phyloP scores from a whole-genome alignment of 306 rosid genomes.

The Oxytropis ochrocephala region DNA sequence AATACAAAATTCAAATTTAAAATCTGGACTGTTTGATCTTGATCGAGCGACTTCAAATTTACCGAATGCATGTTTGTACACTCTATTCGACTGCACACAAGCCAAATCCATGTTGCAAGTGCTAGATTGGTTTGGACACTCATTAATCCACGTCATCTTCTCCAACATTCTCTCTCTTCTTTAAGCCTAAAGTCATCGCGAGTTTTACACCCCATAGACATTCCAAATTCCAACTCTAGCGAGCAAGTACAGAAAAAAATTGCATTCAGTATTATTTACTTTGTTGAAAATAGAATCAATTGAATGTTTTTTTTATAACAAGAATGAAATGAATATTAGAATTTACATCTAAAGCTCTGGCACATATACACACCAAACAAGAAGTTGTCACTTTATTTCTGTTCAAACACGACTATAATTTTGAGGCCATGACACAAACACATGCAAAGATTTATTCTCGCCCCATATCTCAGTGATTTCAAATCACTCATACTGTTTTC shows the following conservation, averaged over 20 bases:
- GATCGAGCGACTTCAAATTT: no score
- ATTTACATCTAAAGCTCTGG: constrained; percentile 20
- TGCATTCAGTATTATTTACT: not conserved
- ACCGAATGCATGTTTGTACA: no score
- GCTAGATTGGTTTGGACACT: no score
- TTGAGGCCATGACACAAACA: constrained; percentile 5
- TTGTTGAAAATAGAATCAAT: constrained; percentile 5
- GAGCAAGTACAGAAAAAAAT: not conserved
- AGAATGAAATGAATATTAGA: constrained; percentile 15
- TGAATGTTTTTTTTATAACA: no score
- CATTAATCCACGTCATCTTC: no score
- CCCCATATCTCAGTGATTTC: constrained; percentile 12
- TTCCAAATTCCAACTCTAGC: not conserved
- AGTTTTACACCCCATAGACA: no score
- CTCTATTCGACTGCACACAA: no score
- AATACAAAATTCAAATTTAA: no score
- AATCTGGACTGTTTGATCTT: no score
- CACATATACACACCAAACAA: constrained; percentile 30
- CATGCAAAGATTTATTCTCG: constrained; percentile 13
- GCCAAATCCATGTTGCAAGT: no score
- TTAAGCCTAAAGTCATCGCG: no score
- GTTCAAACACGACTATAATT: constrained; percentile 25
- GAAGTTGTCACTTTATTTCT: constrained; percentile 35
- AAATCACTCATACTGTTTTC: not conserved
- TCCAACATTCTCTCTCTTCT: no score